A percentile compares a stretch with the other conserved stretches of the same genome.
phyloP scores from a whole-genome alignment of 768 basidiomycete species.

The Pisolithus microcarpus region DNA sequence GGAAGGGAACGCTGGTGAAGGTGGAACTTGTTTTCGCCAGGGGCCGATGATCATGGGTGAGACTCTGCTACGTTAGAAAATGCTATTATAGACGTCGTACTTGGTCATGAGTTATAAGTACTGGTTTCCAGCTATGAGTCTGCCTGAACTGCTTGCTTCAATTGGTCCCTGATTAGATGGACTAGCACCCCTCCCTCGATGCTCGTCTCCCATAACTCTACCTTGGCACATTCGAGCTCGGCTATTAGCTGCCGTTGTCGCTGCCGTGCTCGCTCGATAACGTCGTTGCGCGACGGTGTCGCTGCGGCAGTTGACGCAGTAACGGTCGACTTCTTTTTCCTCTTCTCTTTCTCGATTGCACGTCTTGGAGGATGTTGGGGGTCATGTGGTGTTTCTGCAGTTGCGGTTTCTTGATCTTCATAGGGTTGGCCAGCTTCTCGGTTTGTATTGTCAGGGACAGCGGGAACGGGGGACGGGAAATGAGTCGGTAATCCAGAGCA shows the following conservation, averaged over 20 bases:
- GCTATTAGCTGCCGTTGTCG: constrained; percentile 43
- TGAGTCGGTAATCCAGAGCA: constrained; percentile 80
- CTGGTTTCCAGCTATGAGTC: too few relatives aligned
- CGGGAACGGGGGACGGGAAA: constrained; percentile 31
- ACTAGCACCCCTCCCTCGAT: constrained; percentile 61
- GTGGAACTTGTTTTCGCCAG: too few relatives aligned
- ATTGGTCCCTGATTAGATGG: constrained; percentile 35
- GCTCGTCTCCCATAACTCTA: constrained; percentile 67
- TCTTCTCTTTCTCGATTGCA: constrained; percentile 26
- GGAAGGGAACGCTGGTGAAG: constrained; percentile 9
- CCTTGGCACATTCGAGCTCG: constrained; percentile 54
- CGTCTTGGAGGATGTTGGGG: neutral
- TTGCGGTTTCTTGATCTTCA: neutral
- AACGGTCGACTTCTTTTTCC: constrained; percentile 33
- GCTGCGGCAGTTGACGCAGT: constrained; percentile 31
- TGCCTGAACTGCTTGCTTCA: too few relatives aligned
- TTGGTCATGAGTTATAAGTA: too few relatives aligned
- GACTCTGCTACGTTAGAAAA: too few relatives aligned
- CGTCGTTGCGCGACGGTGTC: constrained; percentile 41
- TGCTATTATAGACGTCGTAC: too few relatives aligned
- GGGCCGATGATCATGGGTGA: too few relatives aligned
- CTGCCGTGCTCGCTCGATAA: constrained; percentile 48
- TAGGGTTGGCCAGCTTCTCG: constrained; percentile 29
- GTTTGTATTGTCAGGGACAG: constrained; percentile 19
- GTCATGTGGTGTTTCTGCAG: neutral